Conservation (phyloP, 805 yeast species). For the Candida boleticola region DNA sequence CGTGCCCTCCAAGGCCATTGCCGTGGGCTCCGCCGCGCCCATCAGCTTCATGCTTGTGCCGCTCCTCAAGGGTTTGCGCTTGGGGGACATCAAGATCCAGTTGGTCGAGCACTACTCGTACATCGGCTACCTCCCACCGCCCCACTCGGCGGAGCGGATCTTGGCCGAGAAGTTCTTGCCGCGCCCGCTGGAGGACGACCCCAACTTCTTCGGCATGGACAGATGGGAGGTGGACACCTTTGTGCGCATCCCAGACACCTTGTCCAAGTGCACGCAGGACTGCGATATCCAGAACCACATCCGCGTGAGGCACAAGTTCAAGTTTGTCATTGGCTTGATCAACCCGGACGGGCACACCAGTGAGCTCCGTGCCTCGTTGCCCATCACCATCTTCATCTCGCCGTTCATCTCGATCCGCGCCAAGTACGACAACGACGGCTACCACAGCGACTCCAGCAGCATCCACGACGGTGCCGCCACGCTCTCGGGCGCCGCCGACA, state of each 20-base stretch:
- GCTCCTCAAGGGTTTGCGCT: constrained; percentile 69
- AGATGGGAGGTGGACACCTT: constrained; percentile 70
- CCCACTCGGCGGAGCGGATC: constrained; percentile 60
- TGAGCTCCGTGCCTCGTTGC: constrained; percentile 87
- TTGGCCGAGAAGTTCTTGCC: constrained; percentile 49
- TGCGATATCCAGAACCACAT: constrained; percentile 66
- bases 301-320: constrained; percentile 85
- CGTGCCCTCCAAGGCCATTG: constrained; percentile 83
- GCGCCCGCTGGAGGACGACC: constrained; percentile 43
- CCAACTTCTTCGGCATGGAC: constrained; percentile 42
- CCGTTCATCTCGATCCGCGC: constrained; percentile 79
- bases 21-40: constrained; percentile 79
- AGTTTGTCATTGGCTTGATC: constrained; percentile 71
- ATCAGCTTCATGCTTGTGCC: constrained; percentile 75
- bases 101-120: constrained; percentile 67
- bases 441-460: neutral
- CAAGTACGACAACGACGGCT: constrained; percentile 24
- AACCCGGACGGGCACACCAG: constrained; percentile 94
- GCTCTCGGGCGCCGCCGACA: neutral
- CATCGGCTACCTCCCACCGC: constrained; percentile 56
- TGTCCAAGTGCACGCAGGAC: constrained; percentile 83
- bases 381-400: constrained; percentile 68
- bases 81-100: constrained; percentile 71
- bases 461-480: neutral
- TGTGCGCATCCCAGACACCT: constrained; percentile 66